Evolutionary conservation across 805 yeast genomes (phyloP), one percentile per base, ranked within the genome.

Genomic region (Lachancea waltii): DNA sequence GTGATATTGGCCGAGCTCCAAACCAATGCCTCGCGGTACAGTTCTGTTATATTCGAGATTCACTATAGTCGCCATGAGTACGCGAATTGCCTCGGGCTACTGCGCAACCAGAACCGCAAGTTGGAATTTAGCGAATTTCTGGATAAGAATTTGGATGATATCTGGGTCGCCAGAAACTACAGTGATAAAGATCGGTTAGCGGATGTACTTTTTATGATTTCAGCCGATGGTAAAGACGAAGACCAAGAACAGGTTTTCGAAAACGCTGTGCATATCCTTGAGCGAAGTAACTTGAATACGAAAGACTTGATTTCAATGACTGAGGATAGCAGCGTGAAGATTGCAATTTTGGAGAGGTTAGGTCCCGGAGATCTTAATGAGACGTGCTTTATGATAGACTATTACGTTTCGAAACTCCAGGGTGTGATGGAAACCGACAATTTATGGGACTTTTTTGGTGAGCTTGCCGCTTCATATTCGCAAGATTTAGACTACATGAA

Each of bases 401-500:
- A 49, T 37, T 59, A 59, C 38, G 33, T 50, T 20, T 44, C 50
- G 3, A 46, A 49, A 14, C 25, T 59, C 9, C 48, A 47, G 30
- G 51, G 47, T 16, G 29, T 34, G 3, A 43, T 58, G 15, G 40
- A 45, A 11, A 34, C 33, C 0, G 38, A 38, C 4, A 35, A 46
- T 7, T 26, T 59, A 8, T 49, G 52, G 54, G 45, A 43, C 6
- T 7, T 21, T 2, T 36, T 58, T 23, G 47, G 40, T 2, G 24
- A 30, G 7, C 44, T 47, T 22, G 32, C 45, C 0, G 31, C 47
- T 3, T 53, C 50, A 5, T 59, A 58, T 42, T 32, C 48, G 2
- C 37, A 42, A 7, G 53, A 54, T 36, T 37, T 49, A 20, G 46
- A 49, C 21, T 58, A 56, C 38, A 31, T 43, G 11, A 59, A 59